Base-by-base conservation (phyloP, 192 early-diverging fungal genomes). In the Jimgerdemannia flammicorona region DNA sequence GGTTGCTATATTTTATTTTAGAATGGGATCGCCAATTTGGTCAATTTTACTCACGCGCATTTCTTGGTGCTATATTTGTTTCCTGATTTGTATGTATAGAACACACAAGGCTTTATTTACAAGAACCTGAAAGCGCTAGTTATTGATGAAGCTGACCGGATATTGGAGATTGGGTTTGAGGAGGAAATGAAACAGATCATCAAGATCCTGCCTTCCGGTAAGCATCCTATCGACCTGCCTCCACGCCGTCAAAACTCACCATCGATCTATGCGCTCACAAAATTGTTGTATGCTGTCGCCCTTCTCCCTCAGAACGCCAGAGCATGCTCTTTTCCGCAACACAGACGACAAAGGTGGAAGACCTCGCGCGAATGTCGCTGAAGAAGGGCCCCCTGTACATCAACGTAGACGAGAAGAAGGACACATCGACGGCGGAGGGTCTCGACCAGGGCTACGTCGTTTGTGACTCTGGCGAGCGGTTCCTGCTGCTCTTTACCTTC, bases 311-410 rank as follows among this genome's bases (percentile, higher is more conserved):
- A 78, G 94, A 93, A 73, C 96, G 98, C 72, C 98, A 99, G 81
- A 93, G 96, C 41, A 94, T 98, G 96, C 88, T 99, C 63, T 99
- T 99, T 80, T 99, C 98, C 41, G 98, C 98, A 41, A 99, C 98
- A 9, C 97, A 98, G 83, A 99, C 98, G 2, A 99, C 97, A 66
- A 98, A 99, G 86, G 97, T 99, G 70, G 92, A 93, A 75, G 98
- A 99, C 81, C 88, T 99, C 18, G 98, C 97, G 40, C 91, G 98
- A 72, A 95, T 99, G n/a, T 99, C 98, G 49, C 86, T 99, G 63
- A 96, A 95, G 84, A 92, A 95, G 77, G 92, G 95, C 40, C 98
- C 98, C 18, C 82, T 99, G 66, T 99, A 99, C 86, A 98, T 99
- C 86, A 99, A 99, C 76, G 98, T 99, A 4, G 95, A 99, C 84